Evolutionary conservation across 2,329 filamentous ascomycete genomes (phyloP).

Genomic region (Lithohypha guttulata): DNA sequence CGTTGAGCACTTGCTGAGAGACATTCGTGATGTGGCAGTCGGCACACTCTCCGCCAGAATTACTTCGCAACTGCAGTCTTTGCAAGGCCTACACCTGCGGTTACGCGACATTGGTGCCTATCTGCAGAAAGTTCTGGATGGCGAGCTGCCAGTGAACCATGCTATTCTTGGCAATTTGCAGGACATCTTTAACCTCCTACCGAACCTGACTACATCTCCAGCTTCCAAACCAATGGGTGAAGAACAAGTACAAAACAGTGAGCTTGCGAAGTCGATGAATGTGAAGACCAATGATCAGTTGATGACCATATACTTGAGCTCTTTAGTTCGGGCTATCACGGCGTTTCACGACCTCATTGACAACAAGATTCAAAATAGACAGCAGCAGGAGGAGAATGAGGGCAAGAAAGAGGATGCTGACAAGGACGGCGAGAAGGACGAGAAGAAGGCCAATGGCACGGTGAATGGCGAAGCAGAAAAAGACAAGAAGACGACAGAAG

Average conservation of each 20-base stretch:
- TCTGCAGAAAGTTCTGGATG: constrained; percentile 88
- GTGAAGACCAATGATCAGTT: constrained; percentile 99
- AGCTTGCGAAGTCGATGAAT: constrained; percentile 92
- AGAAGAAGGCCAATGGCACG: constrained; percentile 32
- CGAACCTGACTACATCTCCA: constrained; percentile 79
- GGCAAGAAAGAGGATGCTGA: constrained; percentile 59
- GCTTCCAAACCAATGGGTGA: constrained; percentile 47
- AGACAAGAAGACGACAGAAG: constrained; percentile 42
- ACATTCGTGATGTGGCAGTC: constrained; percentile 95
- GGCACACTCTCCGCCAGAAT: constrained; percentile 93
- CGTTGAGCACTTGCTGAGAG: constrained; percentile 91
- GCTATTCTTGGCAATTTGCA: constrained; percentile 96
- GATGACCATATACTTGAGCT: constrained; percentile 96
- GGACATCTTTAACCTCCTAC: constrained; percentile 96
- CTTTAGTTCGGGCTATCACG: constrained; percentile 91
- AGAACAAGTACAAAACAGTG: constrained; percentile 56
- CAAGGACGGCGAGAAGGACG: constrained; percentile 52
- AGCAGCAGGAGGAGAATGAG: constrained; percentile 93
- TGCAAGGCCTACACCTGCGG: constrained; percentile 89
- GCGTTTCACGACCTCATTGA: constrained; percentile 98
- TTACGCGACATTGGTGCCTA: constrained; percentile 93
- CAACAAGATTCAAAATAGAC: constrained; percentile 98
- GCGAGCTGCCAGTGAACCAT: constrained; percentile 89
- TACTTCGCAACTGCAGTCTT: constrained; percentile 92
- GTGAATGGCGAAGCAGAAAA: constrained; percentile 46